Evolutionary conservation across 2,329 filamentous ascomycete species (phyloP), one percentile per base, ranked within the genome.

Genomic region (Penicillium corylophilum): DNA sequence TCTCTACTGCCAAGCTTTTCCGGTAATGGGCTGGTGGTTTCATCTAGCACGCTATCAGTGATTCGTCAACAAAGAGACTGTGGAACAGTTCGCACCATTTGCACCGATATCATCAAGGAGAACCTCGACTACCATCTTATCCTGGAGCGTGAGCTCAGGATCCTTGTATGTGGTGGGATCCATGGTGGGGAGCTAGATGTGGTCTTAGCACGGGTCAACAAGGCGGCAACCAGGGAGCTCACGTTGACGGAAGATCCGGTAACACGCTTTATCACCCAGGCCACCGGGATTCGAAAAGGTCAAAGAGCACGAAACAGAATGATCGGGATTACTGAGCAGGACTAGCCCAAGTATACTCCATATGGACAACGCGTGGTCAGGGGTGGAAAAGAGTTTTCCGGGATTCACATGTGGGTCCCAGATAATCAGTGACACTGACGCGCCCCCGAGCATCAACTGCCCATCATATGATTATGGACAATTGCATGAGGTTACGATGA

Each of bases 101-200:
- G 51, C 33, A 9, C 51, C 53, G n/a, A 62, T 51, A 45, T 73
- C 70, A 9, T 64, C 48, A 42, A 74, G 61, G 9, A 77, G 63
- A 38, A 67, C 70, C 33, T 70, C 54, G 28, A 76, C 62, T 5
- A 77, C 70, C 45, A 76, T 47, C 13, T 64, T 54, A 59, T 77
- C 74, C 33, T 71, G 64, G 43, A 66, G 59, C 2, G 74, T 75
- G 39, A 76, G 56, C 48, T 69, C 50, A 12, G 66, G 66, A 57
- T 67, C 64, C 41, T 63, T 61, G 26, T 63, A 68, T n/a, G 57
- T 65, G 31, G 58, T 38, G 7, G 66, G 65, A 54, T 68, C 64
- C 65, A 68, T 68, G 46, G 29, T 47, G 46, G 45, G 38, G 35
- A 41, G 36, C 15, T 35, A 49, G 22, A 18, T 22, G 39, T 16